These are phyloP conservation scores for Tetrapyrgos nigripes DNA, from an alignment of 1,284 basidiomycete genomes.

Conservation along the genomic window DNA sequence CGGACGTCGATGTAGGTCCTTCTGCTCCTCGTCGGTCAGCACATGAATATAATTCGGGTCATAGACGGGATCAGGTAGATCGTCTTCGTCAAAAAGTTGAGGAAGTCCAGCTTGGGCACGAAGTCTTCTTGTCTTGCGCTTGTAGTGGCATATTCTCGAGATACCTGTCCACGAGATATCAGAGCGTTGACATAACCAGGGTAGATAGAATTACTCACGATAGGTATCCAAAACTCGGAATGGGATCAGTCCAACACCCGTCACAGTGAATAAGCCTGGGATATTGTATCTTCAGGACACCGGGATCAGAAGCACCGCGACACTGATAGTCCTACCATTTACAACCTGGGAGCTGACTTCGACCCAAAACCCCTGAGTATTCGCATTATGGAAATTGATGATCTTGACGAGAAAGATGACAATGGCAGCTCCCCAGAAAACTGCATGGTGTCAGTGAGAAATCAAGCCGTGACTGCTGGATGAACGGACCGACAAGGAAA, in stretches of 20 bases:
- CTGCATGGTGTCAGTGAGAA: constrained; percentile 36
- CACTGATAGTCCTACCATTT: constrained; percentile 56
- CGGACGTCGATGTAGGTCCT: constrained; percentile 71
- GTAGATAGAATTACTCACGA: constrained; percentile 50
- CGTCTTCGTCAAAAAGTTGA: constrained; percentile 73
- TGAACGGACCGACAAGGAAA: constrained; percentile 70
- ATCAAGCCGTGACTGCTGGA: neutral
- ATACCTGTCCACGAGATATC: constrained; percentile 55
- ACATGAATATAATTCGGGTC: constrained; percentile 81
- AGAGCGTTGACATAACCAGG: neutral
- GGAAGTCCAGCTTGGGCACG: constrained; percentile 68
- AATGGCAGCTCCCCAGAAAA: constrained; percentile 81
- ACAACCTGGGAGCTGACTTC: constrained; percentile 82
- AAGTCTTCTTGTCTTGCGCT: constrained; percentile 60
- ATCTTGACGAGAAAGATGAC: constrained; percentile 77
- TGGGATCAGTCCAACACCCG: constrained; percentile 78
- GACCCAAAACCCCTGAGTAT: constrained; percentile 74
- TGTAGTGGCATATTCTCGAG: constrained; percentile 76
- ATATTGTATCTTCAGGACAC: constrained; percentile 1
- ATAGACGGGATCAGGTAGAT: constrained; percentile 78
- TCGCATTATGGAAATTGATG: constrained; percentile 71
- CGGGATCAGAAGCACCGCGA: too few species aligned
- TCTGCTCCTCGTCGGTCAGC: constrained; percentile 74
- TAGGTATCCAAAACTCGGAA: constrained; percentile 81
- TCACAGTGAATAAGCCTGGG: constrained; percentile 79